A percentile compares a stretch with the other conserved stretches of the same genome.
Conservation (phyloP, 345 rosid genomes). For the Hypericum perforatum region DNA sequence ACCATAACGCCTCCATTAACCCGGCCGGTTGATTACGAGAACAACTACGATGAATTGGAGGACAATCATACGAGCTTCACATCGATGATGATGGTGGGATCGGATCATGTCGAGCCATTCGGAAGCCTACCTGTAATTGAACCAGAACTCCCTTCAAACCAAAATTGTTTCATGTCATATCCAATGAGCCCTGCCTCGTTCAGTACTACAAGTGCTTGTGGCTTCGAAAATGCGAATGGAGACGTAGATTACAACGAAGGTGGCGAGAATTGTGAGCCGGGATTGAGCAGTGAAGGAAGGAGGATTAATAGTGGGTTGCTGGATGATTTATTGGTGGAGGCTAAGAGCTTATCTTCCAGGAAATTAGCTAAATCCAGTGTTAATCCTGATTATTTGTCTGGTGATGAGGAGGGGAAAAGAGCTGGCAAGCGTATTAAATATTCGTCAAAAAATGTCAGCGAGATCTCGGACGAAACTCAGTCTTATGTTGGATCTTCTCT, state of each 20-base stretch:
- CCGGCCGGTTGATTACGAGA: conserved; percentile 4
- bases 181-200: conserved; percentile 14
- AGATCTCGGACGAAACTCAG: conserved; percentile 18
- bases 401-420: conserved; percentile 3
- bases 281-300: conserved; percentile 1
- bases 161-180: conserved; percentile 20
- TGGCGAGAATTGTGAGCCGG: conserved; percentile 1
- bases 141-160: conserved; percentile 43
- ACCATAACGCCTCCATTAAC: background rate
- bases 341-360: conserved; percentile 21
- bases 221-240: conserved; percentile 2
- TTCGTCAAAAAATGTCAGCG: conserved; percentile 4
- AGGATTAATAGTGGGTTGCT: conserved; percentile 37
- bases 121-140: conserved; percentile 1
- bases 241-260: conserved; percentile 3
- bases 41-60: conserved; percentile 8
- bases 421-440: conserved; percentile 10
- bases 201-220: conserved; percentile 13
- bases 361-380: conserved; percentile 9
- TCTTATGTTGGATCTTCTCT: conserved; percentile 31
- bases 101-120: conserved; percentile 16
- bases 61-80: conserved; percentile 27
- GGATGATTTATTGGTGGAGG: conserved; percentile 49
- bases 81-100: conserved; percentile 49
- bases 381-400: conserved; percentile 9